Evolutionary conservation across 257 asterid species (phyloP), one percentile per base, ranked within the genome.

Genomic region (Plectranthus barbatus): DNA sequence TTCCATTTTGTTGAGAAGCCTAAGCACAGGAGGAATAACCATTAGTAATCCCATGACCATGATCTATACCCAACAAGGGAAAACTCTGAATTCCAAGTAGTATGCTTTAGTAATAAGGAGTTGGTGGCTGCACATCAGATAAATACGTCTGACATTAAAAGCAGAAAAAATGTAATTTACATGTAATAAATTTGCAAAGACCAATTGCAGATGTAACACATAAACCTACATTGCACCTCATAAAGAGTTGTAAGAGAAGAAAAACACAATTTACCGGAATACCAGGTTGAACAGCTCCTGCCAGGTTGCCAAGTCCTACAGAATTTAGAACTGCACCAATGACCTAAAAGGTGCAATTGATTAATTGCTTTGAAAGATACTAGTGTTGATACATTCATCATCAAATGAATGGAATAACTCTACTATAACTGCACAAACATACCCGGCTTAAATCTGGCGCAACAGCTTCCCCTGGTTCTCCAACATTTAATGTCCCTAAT

Each of bases 261-360:
- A 60, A 13, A 55, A 46, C 58, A 10, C 37, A 40, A 24, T 31
- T 36, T 76, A 88, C 98, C 92, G 67, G 92, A 70, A 79, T 47
- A 66, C 83, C 82, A 47, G 94, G 84, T 60, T 77, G 88, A 60
- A 72, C 45, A 56, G 81, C 88, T 57, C 81, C 86, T 41, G 83
- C 64, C 81, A 66, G 81, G 74, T 72, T 77, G 65, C 95, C 90
- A 41, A 88, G 69, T 19, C 95, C 95, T 47, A 88, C 75, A 33
- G 90, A 76, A 72, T 81, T 91, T 66, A 91, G 46, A 68, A 88
- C 98, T 37, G 94, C 90, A 71, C 98, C 98, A 55, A 91, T 79
- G 55, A 88, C 90, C 98, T 91, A 63, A 49, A 74, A 41, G 53
- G 15, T 19, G 23, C 60, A 74, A 55, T 48, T 13, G 46, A 66